Evolutionary conservation across 129 eudicot species (phyloP), one percentile per base, ranked within the genome.

Genomic region (Flaveria robusta): DNA sequence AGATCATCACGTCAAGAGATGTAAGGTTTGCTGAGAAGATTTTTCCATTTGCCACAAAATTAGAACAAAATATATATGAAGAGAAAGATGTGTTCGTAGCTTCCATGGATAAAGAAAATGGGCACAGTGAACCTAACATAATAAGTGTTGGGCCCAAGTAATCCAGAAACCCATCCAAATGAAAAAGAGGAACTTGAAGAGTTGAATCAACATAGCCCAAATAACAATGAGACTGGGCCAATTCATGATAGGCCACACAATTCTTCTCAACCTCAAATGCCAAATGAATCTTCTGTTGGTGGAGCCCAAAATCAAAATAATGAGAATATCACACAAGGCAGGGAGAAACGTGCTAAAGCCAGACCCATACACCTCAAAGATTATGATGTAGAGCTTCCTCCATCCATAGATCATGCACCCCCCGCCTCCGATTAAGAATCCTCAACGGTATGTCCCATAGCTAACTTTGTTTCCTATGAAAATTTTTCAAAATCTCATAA

Each of bases 381-480:
- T 11, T 46, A 46, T 46, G n/a, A 46, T 11, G 51, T 46, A 0
- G 12, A 46, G n/a, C 51, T 46, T 11, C 51, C 51, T 5, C 51
- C 51, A 13, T 46, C 51, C 14, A 46, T 46, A 13, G 51, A 46
- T n/a, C 51, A 46, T 46, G 16, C 51, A n/a, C 5, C 51, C 51
- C 50, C 51, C n/a, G 5, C 51, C n/a, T 46, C 8, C 1, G 1
- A 34, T 34, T 7, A 34, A 31, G 7, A 5, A 34, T 7, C 39
- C 39, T 34, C 8, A 37, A 65, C 50, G 50, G 70, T 65, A 65
- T 65, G 70, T 65, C 70, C 70, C 70, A 65, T 65, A 15, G 12
- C 70, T 7, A 68, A 45, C 24, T 68, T 22, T 46, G 74, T 49
- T 65, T 65, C 70, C 1, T 37, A 65, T 65, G 47, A 65, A 15